phyloP scores from a whole-genome alignment of 805 yeast species.

The Lachancea mirantina region DNA sequence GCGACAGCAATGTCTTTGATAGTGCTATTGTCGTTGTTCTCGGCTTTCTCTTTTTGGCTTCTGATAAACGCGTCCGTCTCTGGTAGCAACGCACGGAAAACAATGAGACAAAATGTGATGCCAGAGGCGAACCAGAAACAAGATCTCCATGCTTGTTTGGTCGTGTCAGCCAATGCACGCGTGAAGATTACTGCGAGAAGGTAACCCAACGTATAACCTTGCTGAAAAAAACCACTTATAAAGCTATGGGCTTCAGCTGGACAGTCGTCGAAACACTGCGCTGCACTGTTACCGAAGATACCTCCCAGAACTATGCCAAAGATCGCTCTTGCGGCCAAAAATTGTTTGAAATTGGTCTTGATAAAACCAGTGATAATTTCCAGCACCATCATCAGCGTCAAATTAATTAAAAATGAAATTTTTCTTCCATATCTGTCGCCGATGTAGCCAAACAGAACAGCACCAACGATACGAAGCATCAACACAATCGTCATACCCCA shows the following conservation, averaged over 20 bases:
- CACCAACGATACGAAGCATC: constrained; percentile 66
- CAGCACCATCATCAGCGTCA: constrained; percentile 42
- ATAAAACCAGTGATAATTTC: constrained; percentile 63
- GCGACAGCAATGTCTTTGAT: constrained; percentile 30
- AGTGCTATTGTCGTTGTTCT: constrained; percentile 24
- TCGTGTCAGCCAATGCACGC: constrained; percentile 50
- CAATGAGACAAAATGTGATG: constrained; percentile 35
- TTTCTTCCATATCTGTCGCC: constrained; percentile 59
- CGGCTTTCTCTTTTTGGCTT: constrained; percentile 32
- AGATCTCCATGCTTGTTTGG: constrained; percentile 52
- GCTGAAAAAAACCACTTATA: constrained; percentile 62
- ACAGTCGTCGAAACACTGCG: constrained; percentile 57
- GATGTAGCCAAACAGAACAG: constrained; percentile 52
- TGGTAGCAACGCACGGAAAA: constrained; percentile 38
- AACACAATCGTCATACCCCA: constrained; percentile 69
- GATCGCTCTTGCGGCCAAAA: constrained; percentile 51
- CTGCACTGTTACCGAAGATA: constrained; percentile 54
- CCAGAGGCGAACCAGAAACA: constrained; percentile 66
- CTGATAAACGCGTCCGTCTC: constrained; percentile 46
- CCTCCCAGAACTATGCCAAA: constrained; percentile 72
- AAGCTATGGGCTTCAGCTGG: constrained; percentile 54
- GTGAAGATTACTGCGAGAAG: constrained; percentile 56
- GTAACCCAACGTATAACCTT: constrained; percentile 71
- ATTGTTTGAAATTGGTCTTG: constrained; percentile 43
- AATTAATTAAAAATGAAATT: constrained; percentile 51